phyloP scores from a whole-genome alignment of 2,329 filamentous ascomycete genomes.

The Monilinia fructicola region DNA sequence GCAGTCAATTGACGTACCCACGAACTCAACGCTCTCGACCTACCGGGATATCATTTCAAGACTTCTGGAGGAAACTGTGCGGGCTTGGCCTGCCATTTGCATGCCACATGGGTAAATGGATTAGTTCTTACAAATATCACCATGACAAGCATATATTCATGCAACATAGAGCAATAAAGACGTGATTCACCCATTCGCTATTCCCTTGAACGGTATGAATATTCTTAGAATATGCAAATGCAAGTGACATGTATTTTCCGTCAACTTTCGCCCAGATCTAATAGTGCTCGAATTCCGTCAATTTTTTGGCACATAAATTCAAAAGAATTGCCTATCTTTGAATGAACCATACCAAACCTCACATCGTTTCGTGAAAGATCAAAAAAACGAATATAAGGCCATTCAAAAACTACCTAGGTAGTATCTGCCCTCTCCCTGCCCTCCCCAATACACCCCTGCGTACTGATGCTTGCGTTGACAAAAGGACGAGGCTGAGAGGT shows the following conservation, averaged over 20 bases:
- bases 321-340: background rate
- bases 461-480: background rate
- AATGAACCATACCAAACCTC: background rate
- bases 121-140: slow-evolving; percentile 28
- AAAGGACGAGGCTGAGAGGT: slow-evolving; percentile 18
- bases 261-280: background rate
- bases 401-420: too few relatives aligned
- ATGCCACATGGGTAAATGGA: slow-evolving; percentile 35
- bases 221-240: background rate
- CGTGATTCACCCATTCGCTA: slow-evolving; percentile 37
- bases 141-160: slow-evolving; percentile 33
- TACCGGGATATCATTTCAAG: slow-evolving; percentile 30
- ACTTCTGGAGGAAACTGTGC: slow-evolving; percentile 38
- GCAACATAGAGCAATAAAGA: slow-evolving; percentile 39
- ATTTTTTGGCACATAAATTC: background rate
- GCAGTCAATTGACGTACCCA: slow-evolving; percentile 39
- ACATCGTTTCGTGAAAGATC: background rate
- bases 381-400: background rate
- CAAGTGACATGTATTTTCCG: background rate
- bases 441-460: background rate
- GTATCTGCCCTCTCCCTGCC: background rate
- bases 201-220: background rate
- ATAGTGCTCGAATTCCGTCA: background rate
- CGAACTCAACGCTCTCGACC: slow-evolving; percentile 33
- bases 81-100: slow-evolving; percentile 36